These are phyloP conservation scores for Colletotrichum kahawae DNA, from an alignment of 2,329 filamentous ascomycete genomes.

Conservation along the genomic window DNA sequence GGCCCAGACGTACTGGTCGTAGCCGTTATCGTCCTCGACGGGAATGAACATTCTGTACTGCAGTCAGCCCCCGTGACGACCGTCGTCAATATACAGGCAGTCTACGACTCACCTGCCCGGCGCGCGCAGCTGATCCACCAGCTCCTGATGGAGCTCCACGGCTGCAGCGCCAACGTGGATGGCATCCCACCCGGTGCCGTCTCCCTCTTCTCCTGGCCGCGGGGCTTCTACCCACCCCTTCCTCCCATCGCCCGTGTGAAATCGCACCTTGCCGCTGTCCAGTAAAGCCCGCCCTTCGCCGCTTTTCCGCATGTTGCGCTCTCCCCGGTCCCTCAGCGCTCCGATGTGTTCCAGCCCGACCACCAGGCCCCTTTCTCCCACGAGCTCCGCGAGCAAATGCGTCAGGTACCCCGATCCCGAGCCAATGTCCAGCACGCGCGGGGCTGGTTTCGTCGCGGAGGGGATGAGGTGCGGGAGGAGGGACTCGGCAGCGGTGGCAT, in stretches of 20 bases:
- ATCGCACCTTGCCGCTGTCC: slow-evolving; percentile 67
- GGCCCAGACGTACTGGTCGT: slow-evolving; percentile 71
- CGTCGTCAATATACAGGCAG: not conserved
- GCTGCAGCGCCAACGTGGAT: slow-evolving; percentile 96
- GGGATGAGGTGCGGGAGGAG: slow-evolving; percentile 51
- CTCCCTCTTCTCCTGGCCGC: slow-evolving; percentile 49
- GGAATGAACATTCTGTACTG: slow-evolving; percentile 76
- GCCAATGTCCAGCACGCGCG: slow-evolving; percentile 74
- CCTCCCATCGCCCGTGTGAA: slow-evolving; percentile 77
- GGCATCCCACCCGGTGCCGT: slow-evolving; percentile 75
- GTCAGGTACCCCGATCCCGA: slow-evolving; percentile 85
- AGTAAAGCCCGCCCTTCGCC: slow-evolving; percentile 64
- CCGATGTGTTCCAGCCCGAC: slow-evolving; percentile 79
- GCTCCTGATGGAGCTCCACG: slow-evolving; percentile 68
- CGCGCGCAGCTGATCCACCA: slow-evolving; percentile 78
- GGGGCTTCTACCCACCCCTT: slow-evolving; percentile 62
- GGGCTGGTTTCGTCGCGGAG: slow-evolving; percentile 33
- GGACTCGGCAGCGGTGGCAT: slow-evolving; percentile 57
- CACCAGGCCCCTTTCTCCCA: slow-evolving; percentile 58
- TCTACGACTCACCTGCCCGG: slow-evolving; percentile 66
- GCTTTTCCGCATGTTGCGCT: slow-evolving; percentile 70
- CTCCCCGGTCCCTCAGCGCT: slow-evolving; percentile 66
- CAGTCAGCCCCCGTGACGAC: not conserved
- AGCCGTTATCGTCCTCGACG: slow-evolving; percentile 58
- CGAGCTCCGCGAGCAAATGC: slow-evolving; percentile 83